Base-by-base conservation (phyloP, 495 filamentous ascomycete genomes). In the Emericellopsis terricola region DNA sequence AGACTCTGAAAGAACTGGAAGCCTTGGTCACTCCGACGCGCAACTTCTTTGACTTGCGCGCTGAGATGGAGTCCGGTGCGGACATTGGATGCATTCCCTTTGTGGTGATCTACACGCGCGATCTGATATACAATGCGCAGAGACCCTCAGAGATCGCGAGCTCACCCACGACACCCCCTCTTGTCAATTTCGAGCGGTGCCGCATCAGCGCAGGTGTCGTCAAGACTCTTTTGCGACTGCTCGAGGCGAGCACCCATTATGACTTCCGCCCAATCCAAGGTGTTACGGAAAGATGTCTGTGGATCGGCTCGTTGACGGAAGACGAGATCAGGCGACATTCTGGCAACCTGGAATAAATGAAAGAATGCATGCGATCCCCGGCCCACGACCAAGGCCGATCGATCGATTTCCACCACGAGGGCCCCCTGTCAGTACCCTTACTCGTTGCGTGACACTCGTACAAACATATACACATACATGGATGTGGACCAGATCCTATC, bases 161-260 rank as follows among this genome's bases (percentile, higher is more conserved):
- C 40, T 62, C 69, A 15, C 68, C 70, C 34, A 69, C 68, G 10
- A 68, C 65, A 11, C 79, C 83, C 41, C 71, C 81, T 18, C 57
- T 99, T 32, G 72, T 96, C 39, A 99, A 99, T 50, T 96, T 96
- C 50, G 91, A 96, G 55, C 74, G 85, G 36, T 87, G 85, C 49
- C 79, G 87, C 18, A 84, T 79, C 13, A 73, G 84, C 17, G 91
- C 91, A 2, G 68, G 70, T n/a, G 82, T 96, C 38, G 81, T 96
- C 38, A 96, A 99, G 63, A 87, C 73, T 44, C 62, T 99, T 30
- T 66, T 94, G 32, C 69, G 87, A 18, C 56, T 94, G 20, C 75
- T 96, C 21, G 89, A 97, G 47, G 79, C 83, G n/a, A 94, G 84
- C 52, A 76, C 76, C 17, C 76, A 84, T 38, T 96, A 96, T 46